Conservation (phyloP, 805 yeast genomes). For the Yarrowia phangngaensis region DNA sequence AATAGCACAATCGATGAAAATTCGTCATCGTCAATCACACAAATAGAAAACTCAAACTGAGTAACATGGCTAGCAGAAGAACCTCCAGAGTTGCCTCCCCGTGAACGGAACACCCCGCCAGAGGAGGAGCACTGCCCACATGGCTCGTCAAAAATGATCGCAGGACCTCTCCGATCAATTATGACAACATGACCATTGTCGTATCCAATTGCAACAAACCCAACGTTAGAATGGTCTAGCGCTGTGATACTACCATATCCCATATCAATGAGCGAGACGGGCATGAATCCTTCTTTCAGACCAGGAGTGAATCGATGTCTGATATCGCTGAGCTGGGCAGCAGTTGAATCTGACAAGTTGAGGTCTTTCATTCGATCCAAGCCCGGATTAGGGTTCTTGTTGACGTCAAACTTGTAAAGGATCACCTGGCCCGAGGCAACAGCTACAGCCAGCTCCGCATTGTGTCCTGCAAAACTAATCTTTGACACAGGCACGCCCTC, state of each 20-base stretch:
- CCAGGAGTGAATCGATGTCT: constrained; percentile 50
- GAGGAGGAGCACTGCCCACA: neutral
- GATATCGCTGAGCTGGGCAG: constrained; percentile 43
- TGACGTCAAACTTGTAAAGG: constrained; percentile 64
- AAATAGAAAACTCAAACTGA: constrained; percentile 65
- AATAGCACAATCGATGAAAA: constrained; percentile 68
- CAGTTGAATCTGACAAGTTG: constrained; percentile 5
- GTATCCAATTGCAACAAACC: constrained; percentile 80
- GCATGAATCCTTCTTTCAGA: constrained; percentile 59
- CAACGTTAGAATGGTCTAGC: constrained; percentile 65
- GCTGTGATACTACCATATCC: constrained; percentile 54
- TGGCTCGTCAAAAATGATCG: constrained; percentile 46
- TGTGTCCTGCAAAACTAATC: constrained; percentile 73
- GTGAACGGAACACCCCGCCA: constrained; percentile 22
- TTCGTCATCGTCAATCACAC: constrained; percentile 61
- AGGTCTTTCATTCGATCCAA: constrained; percentile 16
- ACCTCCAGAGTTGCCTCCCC: neutral
- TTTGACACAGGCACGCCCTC: constrained; percentile 47
- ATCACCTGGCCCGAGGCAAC: constrained; percentile 68
- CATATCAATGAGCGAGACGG: constrained; percentile 48
- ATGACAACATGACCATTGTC: constrained; percentile 69
- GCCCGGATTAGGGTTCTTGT: constrained; percentile 37
- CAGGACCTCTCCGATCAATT: constrained; percentile 73
- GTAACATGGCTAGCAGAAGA: constrained; percentile 44
- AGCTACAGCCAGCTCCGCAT: constrained; percentile 70